Evolutionary conservation across 2,329 filamentous ascomycete species (phyloP), one percentile per base, ranked within the genome.

Genomic region (Tympanopsis confertula): DNA sequence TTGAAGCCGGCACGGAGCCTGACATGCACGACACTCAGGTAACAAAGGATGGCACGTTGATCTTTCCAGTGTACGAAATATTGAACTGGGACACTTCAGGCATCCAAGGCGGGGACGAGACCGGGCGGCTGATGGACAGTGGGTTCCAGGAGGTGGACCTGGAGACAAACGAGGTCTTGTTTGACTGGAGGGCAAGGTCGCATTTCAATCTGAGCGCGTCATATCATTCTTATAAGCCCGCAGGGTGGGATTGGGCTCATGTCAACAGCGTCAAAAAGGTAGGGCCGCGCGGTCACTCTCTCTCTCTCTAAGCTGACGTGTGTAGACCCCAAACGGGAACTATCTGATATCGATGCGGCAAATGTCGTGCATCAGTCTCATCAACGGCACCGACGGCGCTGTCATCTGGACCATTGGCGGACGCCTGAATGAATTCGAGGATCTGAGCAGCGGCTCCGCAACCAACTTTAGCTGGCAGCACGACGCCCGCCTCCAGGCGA

Each of bases 21-120:
- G 59, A 68, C 39, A 51, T 63, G 32, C 65, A 67, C 44, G 62
- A 66, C 35, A 58, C 66, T 40, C 48, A 52, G 13, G 47, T 68
- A n/a, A 67, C 63, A 7, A 14, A 35, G 10, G 30, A 35, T 10
- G 15, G 15, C 13, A 35, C 13, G 13, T 7, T 15, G 30, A 10
- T 35, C 17, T 10, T 35, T 10, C 7, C 13, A 14, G 15, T 35
- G 7, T 35, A 35, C 15, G 10, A 35, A 10, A 35, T 14, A 18
- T 7, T 35, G 10, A 7, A 10, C 10, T 7, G 10, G 13, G 30
- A 14, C 13, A 10, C 61, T 41, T 46, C 54, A 20, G 52, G 48
- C 0, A 33, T 47, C 2, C 44, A 55, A 2, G 57, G 56, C 3
- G 59, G 58, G 2, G 47, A 53, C 2, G 37, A 39, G 13, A 47